Evolutionary conservation across 1,284 basidiomycete species (phyloP), one percentile per base, ranked within the genome.

Genomic region (Ceratobasidium sp.): DNA sequence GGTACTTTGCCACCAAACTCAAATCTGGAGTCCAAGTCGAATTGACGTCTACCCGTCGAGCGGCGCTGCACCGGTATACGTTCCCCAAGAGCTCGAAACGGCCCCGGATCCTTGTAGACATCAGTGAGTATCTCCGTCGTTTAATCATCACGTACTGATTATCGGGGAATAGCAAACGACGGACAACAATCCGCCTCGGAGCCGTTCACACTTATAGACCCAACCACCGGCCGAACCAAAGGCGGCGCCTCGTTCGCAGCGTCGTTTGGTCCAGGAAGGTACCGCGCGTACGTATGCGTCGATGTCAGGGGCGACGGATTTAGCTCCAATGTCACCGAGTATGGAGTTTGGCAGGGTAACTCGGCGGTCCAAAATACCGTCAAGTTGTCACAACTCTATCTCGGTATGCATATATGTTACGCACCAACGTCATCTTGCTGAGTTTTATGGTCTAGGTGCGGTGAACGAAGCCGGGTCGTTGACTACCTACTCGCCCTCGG

Each of bases 101-200:
- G 34, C 73, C 73, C 0, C 64, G 73, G 2, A 71, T 74, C 54
- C 69, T 74, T 22, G 65, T 73, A 15, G 73, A 74, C 64, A 69
- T 74, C 25, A 73, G 64, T 67, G 40, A 45, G 64, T 5, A 35
- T 35, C n/a, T 47, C n/a, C 10, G 31, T 3, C 5, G 27, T 6
- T 54, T 54, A 6, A 78, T 47, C 10, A 38, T 85, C 85, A 2
- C 79, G 17, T 84, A 2, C 80, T 87, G 29, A 75, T 83, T 3
- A 79, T 87, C 10, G 86, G n/a, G 87, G 71, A 79, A 87, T 34
- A 84, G 64, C 85, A 0, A 85, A 87, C 71, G 86, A 88, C 72
- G 85, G 85, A 0, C 80, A 83, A 71, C 75, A 77, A 38, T 87
- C 85, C 71, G 82, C 81, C 54, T 83, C 82, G 1, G 76, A 82